phyloP scores from a whole-genome alignment of 371 early-diverging fungal species.

The Rhizopus arrhizus region DNA sequence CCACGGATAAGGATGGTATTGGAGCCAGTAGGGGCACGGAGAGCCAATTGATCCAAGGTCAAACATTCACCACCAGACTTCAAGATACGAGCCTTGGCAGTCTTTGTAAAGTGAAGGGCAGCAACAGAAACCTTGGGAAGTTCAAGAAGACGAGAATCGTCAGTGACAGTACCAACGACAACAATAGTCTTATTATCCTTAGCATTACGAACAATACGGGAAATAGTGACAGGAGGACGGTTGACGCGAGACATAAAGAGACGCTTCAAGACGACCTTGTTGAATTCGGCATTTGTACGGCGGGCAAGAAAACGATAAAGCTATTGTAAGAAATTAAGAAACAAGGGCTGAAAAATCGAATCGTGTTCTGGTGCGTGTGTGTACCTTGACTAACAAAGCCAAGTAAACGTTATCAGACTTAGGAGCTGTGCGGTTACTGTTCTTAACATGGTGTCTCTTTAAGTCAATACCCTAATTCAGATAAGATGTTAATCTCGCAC shows the following conservation, averaged over 20 bases:
- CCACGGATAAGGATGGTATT: constrained; percentile 94
- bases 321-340: constrained; percentile 45
- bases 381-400: constrained; percentile 88
- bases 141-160: constrained; percentile 91
- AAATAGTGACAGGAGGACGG: constrained; percentile 93
- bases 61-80: constrained; percentile 98
- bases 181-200: constrained; percentile 84
- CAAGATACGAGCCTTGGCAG: constrained; percentile 95
- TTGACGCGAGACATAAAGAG: constrained; percentile 97
- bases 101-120: constrained; percentile 91
- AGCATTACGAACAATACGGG: constrained; percentile 80
- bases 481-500: constrained; percentile 39
- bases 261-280: constrained; percentile 97
- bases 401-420: constrained; percentile 92
- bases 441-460: constrained; percentile 94
- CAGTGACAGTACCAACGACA: constrained; percentile 94
- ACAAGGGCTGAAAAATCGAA: not conserved
- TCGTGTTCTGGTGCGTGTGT: not conserved
- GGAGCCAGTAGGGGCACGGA: constrained; percentile 95
- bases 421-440: constrained; percentile 83
- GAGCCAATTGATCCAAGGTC: constrained; percentile 98
- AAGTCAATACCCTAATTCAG: constrained; percentile 90
- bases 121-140: constrained; percentile 95
- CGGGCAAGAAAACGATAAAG: constrained; percentile 98
- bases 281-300: constrained; percentile 96